These are phyloP conservation scores for Cardamine occulta DNA, from an alignment of 345 rosid species.

Conservation along the genomic window DNA sequence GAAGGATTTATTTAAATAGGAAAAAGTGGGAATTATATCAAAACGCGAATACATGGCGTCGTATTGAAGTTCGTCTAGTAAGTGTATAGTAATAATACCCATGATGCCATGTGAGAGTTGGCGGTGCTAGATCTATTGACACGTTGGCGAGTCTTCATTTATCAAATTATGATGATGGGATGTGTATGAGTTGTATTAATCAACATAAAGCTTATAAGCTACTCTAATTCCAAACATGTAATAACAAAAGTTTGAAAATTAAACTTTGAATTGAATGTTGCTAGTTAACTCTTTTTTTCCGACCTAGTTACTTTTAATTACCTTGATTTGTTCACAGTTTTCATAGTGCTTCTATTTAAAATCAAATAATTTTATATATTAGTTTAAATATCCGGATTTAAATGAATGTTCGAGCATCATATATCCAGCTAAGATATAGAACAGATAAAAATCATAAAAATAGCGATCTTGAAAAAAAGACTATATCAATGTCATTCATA, in stretches of 20 bases:
- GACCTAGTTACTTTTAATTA: not conserved
- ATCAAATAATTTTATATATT: too few relatives aligned
- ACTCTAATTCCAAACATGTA: constrained; percentile 26
- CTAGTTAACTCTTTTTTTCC: not conserved
- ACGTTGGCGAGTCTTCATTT: constrained; percentile 30
- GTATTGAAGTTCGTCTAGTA: constrained; percentile 33
- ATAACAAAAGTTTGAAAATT: not conserved
- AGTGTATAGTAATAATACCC: constrained; percentile 11
- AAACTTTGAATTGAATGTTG: not conserved
- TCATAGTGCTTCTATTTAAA: not conserved
- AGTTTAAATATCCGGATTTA: not conserved
- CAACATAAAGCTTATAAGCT: constrained; percentile 30
- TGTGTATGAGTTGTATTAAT: constrained; percentile 42
- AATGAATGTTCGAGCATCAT: not conserved
- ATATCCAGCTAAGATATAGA: too few relatives aligned
- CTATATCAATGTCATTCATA: not conserved
- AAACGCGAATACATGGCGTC: constrained; percentile 45
- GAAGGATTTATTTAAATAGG: constrained; percentile 38
- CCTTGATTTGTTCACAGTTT: not conserved
- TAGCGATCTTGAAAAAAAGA: not conserved
- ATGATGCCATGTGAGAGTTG: constrained; percentile 43
- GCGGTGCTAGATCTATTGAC: constrained; percentile 47
- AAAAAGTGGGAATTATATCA: not conserved
- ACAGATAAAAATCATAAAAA: too few relatives aligned
- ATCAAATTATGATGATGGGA: constrained; percentile 37